Base-by-base conservation (phyloP, 2,329 filamentous ascomycete genomes). In the Arachnomyces sp. region DNA sequence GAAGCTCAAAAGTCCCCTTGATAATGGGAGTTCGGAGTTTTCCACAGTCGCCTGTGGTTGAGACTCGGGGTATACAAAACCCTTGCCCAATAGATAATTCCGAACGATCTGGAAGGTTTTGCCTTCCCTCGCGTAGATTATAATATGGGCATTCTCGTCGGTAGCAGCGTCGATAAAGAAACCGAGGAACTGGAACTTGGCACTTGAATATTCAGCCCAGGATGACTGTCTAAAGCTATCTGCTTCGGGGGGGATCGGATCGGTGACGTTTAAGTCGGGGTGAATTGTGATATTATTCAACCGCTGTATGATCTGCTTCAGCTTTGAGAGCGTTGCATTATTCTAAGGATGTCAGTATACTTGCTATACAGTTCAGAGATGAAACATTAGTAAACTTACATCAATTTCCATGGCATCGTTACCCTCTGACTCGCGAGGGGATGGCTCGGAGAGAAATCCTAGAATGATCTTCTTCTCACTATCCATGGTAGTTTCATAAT, bases 171-270 rank as follows among this genome's bases (percentile, higher is more conserved):
- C 57, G 18, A 67, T 56, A 11, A 69, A 51, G 39, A 64, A 58
- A n/a, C 63, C 61, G 3, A 70, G 53, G 14, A 70, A 59, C 14
- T 61, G 50, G 32, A 70, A 70, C 45, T 70, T 70, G 7, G 65
- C 58, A 36, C 67, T 68, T 6, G 63, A 66, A 45, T 69, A 68
- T 40, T 70, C 65, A 3, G 65, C 66, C 61, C 66, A 70, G 3
- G 60, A 52, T 4, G 66, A 62, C 43, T 67, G 59, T 40, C 62
- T 58, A 33, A 53, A 46, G 5, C 61, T 49, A 28, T 64, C 56
- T 2, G 57, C 47, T 9, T 59, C 51, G 7, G 55, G 49, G 12
- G 54, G 54, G 35, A 54, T 58, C n/a, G 64, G 50, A 7, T 60
- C 56, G 2, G 55, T 50, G 6, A 67, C 57, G 40, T 67, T 68